phyloP scores from a whole-genome alignment of 805 yeast species.

The Alloascoidea africana region DNA sequence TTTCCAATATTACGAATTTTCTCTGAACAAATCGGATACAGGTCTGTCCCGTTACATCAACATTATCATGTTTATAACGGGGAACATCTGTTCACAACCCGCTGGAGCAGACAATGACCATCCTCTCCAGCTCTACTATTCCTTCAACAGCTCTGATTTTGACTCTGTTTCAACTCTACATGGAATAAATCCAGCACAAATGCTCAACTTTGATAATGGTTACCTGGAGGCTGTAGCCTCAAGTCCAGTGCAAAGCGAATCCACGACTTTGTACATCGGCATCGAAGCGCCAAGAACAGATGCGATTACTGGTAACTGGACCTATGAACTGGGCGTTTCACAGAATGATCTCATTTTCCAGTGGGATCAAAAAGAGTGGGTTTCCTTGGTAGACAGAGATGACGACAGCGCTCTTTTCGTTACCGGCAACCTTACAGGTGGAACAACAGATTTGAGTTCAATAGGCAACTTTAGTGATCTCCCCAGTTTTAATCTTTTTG shows the following conservation, averaged over 20 bases:
- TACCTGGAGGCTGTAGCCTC: conserved; percentile 16
- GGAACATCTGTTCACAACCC: conserved; percentile 19
- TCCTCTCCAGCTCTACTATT: conserved; percentile 12
- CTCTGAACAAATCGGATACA: not conserved
- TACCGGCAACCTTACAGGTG: not conserved
- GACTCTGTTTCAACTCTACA: conserved; percentile 1
- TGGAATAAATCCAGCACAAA: conserved; percentile 9
- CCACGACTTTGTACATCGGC: conserved; percentile 6
- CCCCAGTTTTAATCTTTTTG: conserved; percentile 22
- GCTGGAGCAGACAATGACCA: conserved; percentile 8
- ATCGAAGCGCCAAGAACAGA: conserved; percentile 6
- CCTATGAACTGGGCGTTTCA: conserved; percentile 52
- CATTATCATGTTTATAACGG: conserved; percentile 17
- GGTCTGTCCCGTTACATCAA: conserved; percentile 6
- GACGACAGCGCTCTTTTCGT: conserved; percentile 45
- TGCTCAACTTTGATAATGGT: conserved; percentile 13
- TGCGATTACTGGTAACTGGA: conserved; percentile 25
- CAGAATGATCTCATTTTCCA: conserved; percentile 48
- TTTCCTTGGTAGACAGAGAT: conserved; percentile 54
- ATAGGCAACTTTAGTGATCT: not conserved
- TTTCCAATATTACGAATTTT: not conserved
- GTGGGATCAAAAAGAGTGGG: conserved; percentile 48
- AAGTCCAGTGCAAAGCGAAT: conserved; percentile 9
- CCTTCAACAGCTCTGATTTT: conserved; percentile 14
- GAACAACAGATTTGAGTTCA: not conserved